These are phyloP conservation scores for Dictyostelium brefeldianum DNA, from an alignment of 78 protist species.

Conservation along the genomic window DNA sequence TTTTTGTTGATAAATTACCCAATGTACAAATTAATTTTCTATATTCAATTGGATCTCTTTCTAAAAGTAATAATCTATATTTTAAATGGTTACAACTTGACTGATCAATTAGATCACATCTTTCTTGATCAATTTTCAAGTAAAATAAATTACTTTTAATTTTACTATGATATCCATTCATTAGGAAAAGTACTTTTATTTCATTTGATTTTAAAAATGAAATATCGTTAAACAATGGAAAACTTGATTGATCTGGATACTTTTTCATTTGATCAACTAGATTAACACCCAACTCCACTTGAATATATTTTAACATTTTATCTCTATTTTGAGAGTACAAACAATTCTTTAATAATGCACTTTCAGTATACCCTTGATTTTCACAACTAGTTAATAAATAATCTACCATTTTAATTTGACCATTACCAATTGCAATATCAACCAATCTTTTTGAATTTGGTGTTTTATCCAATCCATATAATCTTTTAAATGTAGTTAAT, in stretches of 20 bases:
- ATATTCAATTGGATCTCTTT: neutral
- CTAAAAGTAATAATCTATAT: neutral
- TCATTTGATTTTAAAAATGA: conserved; percentile 1
- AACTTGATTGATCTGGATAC: neutral
- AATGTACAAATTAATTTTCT: neutral
- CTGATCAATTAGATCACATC: neutral
- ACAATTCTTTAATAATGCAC: neutral
- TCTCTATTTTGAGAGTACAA: neutral
- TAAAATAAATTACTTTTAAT: conserved; percentile 5
- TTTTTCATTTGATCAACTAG: neutral
- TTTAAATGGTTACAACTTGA: neutral
- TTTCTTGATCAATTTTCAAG: conserved; percentile 2
- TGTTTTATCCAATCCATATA: neutral
- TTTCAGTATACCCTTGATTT: neutral
- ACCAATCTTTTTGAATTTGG: neutral
- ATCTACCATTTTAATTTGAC: neutral
- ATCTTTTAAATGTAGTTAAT: neutral
- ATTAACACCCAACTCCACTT: neutral
- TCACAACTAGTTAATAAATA: neutral
- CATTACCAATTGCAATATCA: conserved; percentile 5
- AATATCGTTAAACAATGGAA: conserved; percentile 1
- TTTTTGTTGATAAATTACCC: neutral
- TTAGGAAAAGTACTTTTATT: neutral
- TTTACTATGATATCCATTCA: neutral
- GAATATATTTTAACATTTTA: neutral